Evolutionary conservation across 2,329 filamentous ascomycete genomes (phyloP), one percentile per base, ranked within the genome.

Genomic region (Penicillium sumatraense): DNA sequence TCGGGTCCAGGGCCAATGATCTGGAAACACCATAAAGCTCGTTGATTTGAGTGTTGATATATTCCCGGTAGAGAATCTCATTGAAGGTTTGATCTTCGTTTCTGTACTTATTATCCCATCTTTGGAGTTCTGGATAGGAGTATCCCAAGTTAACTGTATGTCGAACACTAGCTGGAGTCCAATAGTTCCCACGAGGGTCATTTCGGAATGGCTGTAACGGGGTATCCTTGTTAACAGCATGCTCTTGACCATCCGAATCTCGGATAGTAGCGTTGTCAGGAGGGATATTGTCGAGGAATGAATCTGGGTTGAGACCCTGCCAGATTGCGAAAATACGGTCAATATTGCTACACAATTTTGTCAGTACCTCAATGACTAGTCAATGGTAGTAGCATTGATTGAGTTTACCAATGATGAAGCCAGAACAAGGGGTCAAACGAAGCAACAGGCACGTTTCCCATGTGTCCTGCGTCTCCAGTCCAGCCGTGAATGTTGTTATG

Each of bases 341-440:
- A 20, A 60, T 58, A n/a, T 62, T 62, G 33, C 55, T 58, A 23
- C 8, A 29, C 2, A 41, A 18, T 36, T 3, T 16, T 16, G 5
- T 36, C 13, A 36, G 14, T 36, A 18, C 18, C 33, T 14, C n/a
- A 31, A 2, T 10, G 14, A 1, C 27, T 11, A 31, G 14, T 31
- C 4, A 31, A 31, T 4, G 27, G 10, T 11, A 31, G 27, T n/a
- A 31, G 14, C 5, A 10, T 13, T 38, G 35, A 10, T 8, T 10
- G n/a, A 23, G 2, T 56, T 53, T 61, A 77, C 75, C 71, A 66
- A 64, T 93, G 90, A 65, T 93, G 89, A 5, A 93, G 73, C 73
- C 88, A 89, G 72, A 93, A 92, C 5, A 90, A 75, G 0, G 90
- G 90, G 67, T 95, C 91, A 68, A 91, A 95, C 0, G 88, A 84